A percentile compares a stretch with the other conserved stretches of the same genome.
Conservation (phyloP, 2,329 filamentous ascomycete genomes). For the Endoconidiophora laricicola region DNA sequence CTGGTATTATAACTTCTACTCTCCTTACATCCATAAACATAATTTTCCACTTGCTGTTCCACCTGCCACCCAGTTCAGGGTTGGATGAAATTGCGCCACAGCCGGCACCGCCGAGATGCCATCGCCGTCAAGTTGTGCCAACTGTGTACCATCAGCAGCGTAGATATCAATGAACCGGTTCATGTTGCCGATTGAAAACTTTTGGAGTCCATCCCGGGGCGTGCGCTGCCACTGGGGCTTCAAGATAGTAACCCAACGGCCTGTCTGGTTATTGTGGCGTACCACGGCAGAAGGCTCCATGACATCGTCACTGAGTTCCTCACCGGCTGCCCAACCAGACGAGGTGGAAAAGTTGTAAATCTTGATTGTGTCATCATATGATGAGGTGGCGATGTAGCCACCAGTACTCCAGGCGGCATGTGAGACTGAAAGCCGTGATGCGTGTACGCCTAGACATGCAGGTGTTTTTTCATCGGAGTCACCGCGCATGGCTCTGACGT, state of each 20-base stretch:
- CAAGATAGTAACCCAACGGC: slow-evolving; percentile 72
- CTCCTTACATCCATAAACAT: slow-evolving; percentile 52
- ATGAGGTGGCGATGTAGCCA: slow-evolving; percentile 78
- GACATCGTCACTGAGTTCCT: slow-evolving; percentile 38
- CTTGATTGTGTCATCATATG: slow-evolving; percentile 90
- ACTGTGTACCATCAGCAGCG: slow-evolving; percentile 62
- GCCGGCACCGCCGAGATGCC: slow-evolving; percentile 90
- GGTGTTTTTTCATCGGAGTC: slow-evolving; percentile 46
- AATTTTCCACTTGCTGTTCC: slow-evolving; percentile 86
- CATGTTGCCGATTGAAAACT: slow-evolving; percentile 93
- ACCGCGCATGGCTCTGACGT: slow-evolving; percentile 62
- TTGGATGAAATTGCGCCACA: slow-evolving; percentile 79
- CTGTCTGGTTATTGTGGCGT: slow-evolving; percentile 88
- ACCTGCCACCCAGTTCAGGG: slow-evolving; percentile 77
- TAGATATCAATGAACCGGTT: slow-evolving; percentile 92
- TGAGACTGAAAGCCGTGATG: slow-evolving; percentile 69
- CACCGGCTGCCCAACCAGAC: slow-evolving; percentile 39
- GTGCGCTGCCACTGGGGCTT: slow-evolving; percentile 78
- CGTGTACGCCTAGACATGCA: slow-evolving; percentile 61
- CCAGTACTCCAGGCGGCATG: slow-evolving; percentile 79
- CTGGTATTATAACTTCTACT: neutral
- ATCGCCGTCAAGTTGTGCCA: slow-evolving; percentile 76
- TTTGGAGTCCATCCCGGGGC: slow-evolving; percentile 63
- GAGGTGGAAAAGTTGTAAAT: slow-evolving; percentile 63
- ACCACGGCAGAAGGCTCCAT: slow-evolving; percentile 57